Evolutionary conservation across 2,329 filamentous ascomycete species (phyloP), one percentile per base, ranked within the genome.

Genomic region (Neopestalotiopsis rosae): DNA sequence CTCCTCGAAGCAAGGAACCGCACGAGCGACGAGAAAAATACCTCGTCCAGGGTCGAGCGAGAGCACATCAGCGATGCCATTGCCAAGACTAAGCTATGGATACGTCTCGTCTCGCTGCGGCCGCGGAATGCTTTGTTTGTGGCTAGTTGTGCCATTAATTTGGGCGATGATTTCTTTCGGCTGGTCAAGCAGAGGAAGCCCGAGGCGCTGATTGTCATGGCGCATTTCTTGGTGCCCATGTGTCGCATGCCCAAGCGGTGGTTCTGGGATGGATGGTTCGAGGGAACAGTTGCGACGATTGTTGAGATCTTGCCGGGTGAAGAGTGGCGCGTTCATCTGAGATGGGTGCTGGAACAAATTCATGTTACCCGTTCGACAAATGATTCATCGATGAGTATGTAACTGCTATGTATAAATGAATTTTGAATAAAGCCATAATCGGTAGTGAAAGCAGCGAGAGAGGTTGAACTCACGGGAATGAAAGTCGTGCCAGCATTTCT

Each of bases 21-120:
- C 6, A 28, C 12, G 0, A 38, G 34, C 34, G 3, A 3, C 2
- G 34, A 38, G 34, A 61, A 34, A 12, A 12, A 13, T 0, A 24
- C n/a, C 17, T 17, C 57, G 1, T 30, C 24, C 14, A 2, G 4
- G 2, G 57, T 32, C 3, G 57, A 61, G 14, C 30, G 17, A 4
- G 28, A 61, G 28, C 57, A 61, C 13, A 28, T 61, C 12, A 32
- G 65, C 52, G 56, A 66, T 6, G 30, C 65, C 49, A 59, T 61
- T 12, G 34, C 52, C 7, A 66, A 30, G 49, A 56, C 34, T 1
- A 66, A 34, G 17, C 32, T 61, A 1, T 61, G 57, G 57, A 61
- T 61, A 13, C n/a, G 57, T 3, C 57, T 61, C 32, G 57, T 61
- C 57, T 61, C 57, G 57, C 24, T 61, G 17, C 28, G 57, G 9